These are phyloP conservation scores for Chalciporus chontae DNA, from an alignment of 768 basidiomycete species.

Conservation along the genomic window DNA sequence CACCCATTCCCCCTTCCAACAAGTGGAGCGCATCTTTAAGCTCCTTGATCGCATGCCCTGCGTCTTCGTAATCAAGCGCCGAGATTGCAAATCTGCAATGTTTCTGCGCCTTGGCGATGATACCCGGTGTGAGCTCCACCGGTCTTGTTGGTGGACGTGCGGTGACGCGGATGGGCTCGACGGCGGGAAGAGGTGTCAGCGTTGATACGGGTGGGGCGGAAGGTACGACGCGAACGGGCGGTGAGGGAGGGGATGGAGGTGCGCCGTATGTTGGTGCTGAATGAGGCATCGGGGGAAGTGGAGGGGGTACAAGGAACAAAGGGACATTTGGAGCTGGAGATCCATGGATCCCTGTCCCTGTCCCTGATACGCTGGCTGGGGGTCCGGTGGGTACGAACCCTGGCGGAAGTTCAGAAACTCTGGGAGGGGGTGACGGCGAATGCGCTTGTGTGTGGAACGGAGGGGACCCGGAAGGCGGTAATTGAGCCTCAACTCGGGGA, in stretches of 20 bases:
- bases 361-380: constrained; percentile 12
- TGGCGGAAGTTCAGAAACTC: constrained; percentile 23
- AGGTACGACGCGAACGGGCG: background rate
- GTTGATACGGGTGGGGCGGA: constrained; percentile 3
- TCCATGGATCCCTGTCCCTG: constrained; percentile 7
- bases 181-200: background rate
- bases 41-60: constrained; percentile 81
- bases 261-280: constrained; percentile 8
- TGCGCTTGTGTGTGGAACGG: constrained; percentile 6
- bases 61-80: constrained; percentile 94
- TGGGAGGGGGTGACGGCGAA: constrained; percentile 14
- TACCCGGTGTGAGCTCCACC: constrained; percentile 54
- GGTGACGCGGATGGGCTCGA: constrained; percentile 10
- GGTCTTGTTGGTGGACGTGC: constrained; percentile 18
- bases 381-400: constrained; percentile 28
- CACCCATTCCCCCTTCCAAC: constrained; percentile 47
- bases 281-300: constrained; percentile 13
- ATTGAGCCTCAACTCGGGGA: constrained; percentile 6
- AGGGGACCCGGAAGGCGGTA: constrained; percentile 16
- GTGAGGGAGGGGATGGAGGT: constrained; percentile 22
- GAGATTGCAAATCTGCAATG: constrained; percentile 92
- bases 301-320: constrained; percentile 17
- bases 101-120: constrained; percentile 79
- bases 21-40: constrained; percentile 68
- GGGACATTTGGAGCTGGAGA: constrained; percentile 3